phyloP scores from a whole-genome alignment of 2,329 filamentous ascomycete genomes.

The Aspergillus fumigatus region DNA sequence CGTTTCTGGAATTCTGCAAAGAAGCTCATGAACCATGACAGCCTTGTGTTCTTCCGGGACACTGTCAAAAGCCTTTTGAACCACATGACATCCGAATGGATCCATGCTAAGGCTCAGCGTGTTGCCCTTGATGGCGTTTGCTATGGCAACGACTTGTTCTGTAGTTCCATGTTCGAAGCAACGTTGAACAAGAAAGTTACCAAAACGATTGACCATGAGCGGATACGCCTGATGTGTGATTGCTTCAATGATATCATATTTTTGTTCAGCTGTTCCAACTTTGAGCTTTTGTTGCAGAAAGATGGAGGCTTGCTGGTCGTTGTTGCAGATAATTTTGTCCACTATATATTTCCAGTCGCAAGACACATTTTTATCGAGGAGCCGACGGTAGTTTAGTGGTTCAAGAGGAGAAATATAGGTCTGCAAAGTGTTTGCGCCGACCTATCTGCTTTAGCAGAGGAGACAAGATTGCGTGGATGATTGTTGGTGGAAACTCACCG shows the following conservation, averaged over 20 bases:
- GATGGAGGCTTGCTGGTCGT: conserved; percentile 98
- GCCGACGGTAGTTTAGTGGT: conserved; percentile 90
- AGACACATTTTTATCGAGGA: conserved; percentile 91
- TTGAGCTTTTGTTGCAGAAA: conserved; percentile 99
- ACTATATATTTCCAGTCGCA: conserved; percentile 99
- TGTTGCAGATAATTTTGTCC: conserved; percentile 98
- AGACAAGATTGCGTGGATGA: neutral
- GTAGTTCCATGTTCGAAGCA: conserved; percentile 98
- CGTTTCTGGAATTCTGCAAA: conserved; percentile 92
- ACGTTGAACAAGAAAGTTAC: conserved; percentile 95
- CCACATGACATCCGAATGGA: conserved; percentile 94
- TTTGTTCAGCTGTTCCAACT: conserved; percentile 89
- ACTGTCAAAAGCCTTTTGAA: conserved; percentile 97
- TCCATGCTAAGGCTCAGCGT: conserved; percentile 96
- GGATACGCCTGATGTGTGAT: conserved; percentile 94
- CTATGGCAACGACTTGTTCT: conserved; percentile 92
- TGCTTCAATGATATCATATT: conserved; percentile 93
- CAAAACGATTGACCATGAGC: conserved; percentile 97
- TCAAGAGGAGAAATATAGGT: conserved; percentile 85
- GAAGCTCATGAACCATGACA: conserved; percentile 96
- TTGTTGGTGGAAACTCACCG: conserved; percentile 48
- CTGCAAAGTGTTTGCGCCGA: conserved; percentile 52
- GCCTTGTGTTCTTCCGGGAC: conserved; percentile 97
- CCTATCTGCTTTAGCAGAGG: conserved; percentile 21
- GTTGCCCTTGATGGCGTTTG: conserved; percentile 87